Percentiles rank a stretch among this genome's conserved stretches.
Evolutionary conservation across 2,329 filamentous ascomycete genomes (phyloP).

Genomic region (Trichoderma koningii): DNA sequence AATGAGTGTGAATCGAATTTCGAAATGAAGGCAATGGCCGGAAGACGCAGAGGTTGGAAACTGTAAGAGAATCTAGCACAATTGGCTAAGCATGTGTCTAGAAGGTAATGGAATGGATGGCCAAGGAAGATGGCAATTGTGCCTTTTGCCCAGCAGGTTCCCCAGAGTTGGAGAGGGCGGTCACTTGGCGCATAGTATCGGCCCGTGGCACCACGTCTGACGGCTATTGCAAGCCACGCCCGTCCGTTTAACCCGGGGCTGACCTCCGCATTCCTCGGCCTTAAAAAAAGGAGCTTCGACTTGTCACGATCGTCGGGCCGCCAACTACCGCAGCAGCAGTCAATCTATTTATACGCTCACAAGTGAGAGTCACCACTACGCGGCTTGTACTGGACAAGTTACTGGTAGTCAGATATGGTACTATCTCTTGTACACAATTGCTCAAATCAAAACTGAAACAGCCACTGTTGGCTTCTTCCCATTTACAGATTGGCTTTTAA

Average conservation of each 20-base stretch:
- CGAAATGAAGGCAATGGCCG: no score
- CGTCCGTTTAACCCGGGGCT: constrained; percentile 2
- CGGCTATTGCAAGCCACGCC: constrained; percentile 13
- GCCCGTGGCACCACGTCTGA: constrained; percentile 21
- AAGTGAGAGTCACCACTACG: not conserved
- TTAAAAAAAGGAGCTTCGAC: not conserved
- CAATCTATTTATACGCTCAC: not conserved
- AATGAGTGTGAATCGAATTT: no score
- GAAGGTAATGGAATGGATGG: no score
- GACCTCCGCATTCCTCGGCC: constrained; percentile 21
- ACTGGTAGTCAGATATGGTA: not conserved
- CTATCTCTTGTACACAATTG: constrained; percentile 4
- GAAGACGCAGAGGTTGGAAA: no score
- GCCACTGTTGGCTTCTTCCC: constrained; percentile 28
- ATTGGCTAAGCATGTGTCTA: no score
- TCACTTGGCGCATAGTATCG: constrained; percentile 27
- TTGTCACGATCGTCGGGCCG: constrained; percentile 14
- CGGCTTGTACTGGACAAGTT: not conserved
- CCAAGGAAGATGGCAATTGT: no score
- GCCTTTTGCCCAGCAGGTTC: no score
- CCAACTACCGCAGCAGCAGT: not conserved
- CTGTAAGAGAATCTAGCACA: no score
- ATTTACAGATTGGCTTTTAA: constrained; percentile 41
- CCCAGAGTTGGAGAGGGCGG: constrained; percentile 14
- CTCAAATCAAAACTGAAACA: constrained; percentile 26